These are phyloP conservation scores for Fusarium sp. DNA, from an alignment of 2,329 filamentous ascomycete species.

Conservation along the genomic window DNA sequence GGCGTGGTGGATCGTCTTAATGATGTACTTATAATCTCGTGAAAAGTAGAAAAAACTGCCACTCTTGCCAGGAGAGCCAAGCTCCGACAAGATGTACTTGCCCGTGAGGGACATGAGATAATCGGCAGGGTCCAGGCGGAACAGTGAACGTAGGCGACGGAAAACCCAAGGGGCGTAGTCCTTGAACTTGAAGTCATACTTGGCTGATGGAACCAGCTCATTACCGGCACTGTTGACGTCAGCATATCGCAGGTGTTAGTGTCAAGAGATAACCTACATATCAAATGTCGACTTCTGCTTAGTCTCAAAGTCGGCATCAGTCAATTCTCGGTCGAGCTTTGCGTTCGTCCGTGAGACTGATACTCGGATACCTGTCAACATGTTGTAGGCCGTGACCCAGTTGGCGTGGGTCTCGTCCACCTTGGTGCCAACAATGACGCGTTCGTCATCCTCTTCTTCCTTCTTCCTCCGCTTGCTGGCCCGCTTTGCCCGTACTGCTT, in stretches of 20 bases:
- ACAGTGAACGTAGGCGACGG: conserved; percentile 86
- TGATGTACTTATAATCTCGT: conserved; percentile 99
- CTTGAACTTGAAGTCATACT: conserved; percentile 99
- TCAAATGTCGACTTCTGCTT: conserved; percentile 99
- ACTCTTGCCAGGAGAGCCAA: conserved; percentile 97
- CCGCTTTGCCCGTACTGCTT: conserved; percentile 90
- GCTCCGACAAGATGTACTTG: conserved; percentile 97
- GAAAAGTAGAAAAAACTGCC: conserved; percentile 99
- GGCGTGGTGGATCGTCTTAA: conserved; percentile 98
- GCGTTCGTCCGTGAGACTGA: conserved; percentile 96
- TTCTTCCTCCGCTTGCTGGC: conserved; percentile 86
- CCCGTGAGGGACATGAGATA: conserved; percentile 98
- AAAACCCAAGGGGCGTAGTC: conserved; percentile 99
- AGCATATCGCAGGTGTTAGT: conserved; percentile 12
- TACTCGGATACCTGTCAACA: conserved; percentile 98
- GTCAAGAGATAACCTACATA: conserved; percentile 72
- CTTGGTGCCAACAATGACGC: conserved; percentile 95
- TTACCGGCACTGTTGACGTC: conserved; percentile 80
- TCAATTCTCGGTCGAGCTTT: conserved; percentile 91
- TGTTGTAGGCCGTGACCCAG: conserved; percentile 98
- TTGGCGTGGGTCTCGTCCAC: conserved; percentile 98
- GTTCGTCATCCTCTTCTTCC: conserved; percentile 91
- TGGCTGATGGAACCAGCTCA: conserved; percentile 95
- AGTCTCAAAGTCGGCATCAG: conserved; percentile 90
- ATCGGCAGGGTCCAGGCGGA: conserved; percentile 94